Base-by-base conservation (phyloP, 23 red algal genomes). In the Gracilaria gracilis region DNA sequence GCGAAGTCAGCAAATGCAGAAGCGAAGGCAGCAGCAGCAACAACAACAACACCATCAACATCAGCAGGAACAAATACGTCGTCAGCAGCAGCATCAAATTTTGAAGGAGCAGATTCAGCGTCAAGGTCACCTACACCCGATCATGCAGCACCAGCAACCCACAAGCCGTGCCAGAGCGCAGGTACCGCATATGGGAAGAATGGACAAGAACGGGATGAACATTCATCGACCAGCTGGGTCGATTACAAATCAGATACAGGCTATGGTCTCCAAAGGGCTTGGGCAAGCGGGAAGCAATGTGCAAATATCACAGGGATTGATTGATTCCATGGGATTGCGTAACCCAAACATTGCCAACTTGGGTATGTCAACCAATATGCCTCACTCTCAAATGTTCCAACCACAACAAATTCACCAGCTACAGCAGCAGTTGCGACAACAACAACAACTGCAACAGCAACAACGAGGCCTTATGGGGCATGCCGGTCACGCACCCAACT, bases 61-160 rank as follows among this genome's bases (percentile, higher is more conserved):
- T 32, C 73, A 79, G 14, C 73, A 90, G 29, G 50, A 79, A 48
- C 87, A 90, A 40, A 42, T 75, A 50, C 70, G 54, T 25, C 84
- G 54, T 0, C 84, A 88, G 37, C 84, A 88, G 14, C 87, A 66
- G 64, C 87, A 77, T 38, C 87, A 79, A 79, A 59, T 69, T 47
- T 71, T 51, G 74, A 72, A 47, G 87, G 57, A 33, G 35, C 87
- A 67, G 57, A 65, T 35, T 47, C 87, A 80, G 40, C 71, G 74
- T 33, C 87, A 67, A 27, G 39, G 38, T 44, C 84, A 75, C 4
- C 34, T 62, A 27, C 71, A 85, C 32, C 57, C 66, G 37, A 40
- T 58, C 11, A 49, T 77, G 57, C 87, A 80, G 61, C 71, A 49
- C 51, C 87, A 90, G 16, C 87, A 90, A 89, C 42, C 27, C 12